These are phyloP conservation scores for Flueggea neowawraea DNA, from an alignment of 441 rosid species.

Conservation along the genomic window DNA sequence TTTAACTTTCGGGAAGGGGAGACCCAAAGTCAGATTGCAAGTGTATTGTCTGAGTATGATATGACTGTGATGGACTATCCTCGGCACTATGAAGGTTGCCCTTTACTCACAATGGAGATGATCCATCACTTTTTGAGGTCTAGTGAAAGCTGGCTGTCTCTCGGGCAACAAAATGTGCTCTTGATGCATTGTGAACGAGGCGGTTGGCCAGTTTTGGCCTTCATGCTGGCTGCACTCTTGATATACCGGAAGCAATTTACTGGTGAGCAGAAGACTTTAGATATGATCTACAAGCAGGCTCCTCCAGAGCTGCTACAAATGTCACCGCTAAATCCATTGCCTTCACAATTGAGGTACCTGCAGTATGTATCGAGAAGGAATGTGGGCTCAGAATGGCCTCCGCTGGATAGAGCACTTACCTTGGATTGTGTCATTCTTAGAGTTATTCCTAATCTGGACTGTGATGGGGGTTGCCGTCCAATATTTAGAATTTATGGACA, in stretches of 20 bases:
- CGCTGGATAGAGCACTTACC: constrained; percentile 72
- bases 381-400: constrained; percentile 81
- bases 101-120: constrained; percentile 72
- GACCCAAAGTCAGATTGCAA: constrained; percentile 46
- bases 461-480: constrained; percentile 82
- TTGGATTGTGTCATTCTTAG: constrained; percentile 74
- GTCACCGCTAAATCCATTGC: constrained; percentile 74
- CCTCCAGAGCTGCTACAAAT: constrained; percentile 78
- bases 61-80: constrained; percentile 97
- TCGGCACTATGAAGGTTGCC: constrained; percentile 83
- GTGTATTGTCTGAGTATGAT: constrained; percentile 57
- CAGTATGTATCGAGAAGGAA: constrained; percentile 83
- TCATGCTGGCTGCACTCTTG: constrained; percentile 88
- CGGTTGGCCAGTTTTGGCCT: constrained; percentile 91
- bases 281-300: constrained; percentile 85
- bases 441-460: constrained; percentile 61
- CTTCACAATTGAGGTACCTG: constrained; percentile 91
- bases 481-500: constrained; percentile 83
- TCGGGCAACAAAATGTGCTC: constrained; percentile 70
- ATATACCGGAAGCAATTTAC: constrained; percentile 63
- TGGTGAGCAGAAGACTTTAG: constrained; percentile 77
- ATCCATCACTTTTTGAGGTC: constrained; percentile 82
- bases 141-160: constrained; percentile 79
- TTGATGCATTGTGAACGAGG: constrained; percentile 83
- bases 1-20: constrained; percentile 79